These are phyloP conservation scores for Citrus glauca DNA, from an alignment of 345 rosid genomes.

Conservation along the genomic window DNA sequence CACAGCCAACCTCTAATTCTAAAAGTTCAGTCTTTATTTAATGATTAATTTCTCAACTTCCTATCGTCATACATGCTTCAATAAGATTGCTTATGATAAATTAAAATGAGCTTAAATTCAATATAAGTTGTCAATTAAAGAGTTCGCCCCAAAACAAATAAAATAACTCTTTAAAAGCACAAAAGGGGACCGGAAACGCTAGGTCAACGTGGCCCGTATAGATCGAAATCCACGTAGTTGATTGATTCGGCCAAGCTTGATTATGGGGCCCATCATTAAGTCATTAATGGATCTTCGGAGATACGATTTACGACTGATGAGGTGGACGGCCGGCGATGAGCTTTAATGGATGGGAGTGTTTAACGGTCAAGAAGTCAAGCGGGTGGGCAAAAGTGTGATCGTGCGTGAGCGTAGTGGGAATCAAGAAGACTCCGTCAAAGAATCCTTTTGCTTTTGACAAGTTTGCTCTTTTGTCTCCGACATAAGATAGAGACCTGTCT, in stretches of 20 bases:
- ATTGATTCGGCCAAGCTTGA: conserved; percentile 4
- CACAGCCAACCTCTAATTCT: background rate
- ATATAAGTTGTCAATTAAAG: background rate
- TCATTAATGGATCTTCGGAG: background rate
- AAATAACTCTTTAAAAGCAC: too few species aligned
- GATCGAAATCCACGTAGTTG: conserved; percentile 4
- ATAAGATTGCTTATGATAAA: background rate
- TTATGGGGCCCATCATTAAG: background rate
- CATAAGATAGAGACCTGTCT: background rate
- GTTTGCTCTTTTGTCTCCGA: background rate
- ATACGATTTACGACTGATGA: background rate
- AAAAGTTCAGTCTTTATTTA: background rate
- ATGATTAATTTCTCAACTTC: background rate
- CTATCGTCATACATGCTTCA: background rate
- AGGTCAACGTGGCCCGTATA: background rate
- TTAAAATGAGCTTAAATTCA: too few species aligned
- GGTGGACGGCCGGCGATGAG: background rate
- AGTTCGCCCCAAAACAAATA: too few species aligned
- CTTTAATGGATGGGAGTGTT: background rate
- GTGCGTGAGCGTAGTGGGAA: conserved; percentile 23
- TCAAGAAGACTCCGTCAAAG: conserved; percentile 15
- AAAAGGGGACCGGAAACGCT: background rate
- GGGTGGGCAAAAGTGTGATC: background rate
- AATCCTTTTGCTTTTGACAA: background rate
- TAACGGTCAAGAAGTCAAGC: conserved; percentile 2